These are phyloP conservation scores for Rhizoctonia solani DNA, from an alignment of 1,284 basidiomycete species.

Conservation along the genomic window DNA sequence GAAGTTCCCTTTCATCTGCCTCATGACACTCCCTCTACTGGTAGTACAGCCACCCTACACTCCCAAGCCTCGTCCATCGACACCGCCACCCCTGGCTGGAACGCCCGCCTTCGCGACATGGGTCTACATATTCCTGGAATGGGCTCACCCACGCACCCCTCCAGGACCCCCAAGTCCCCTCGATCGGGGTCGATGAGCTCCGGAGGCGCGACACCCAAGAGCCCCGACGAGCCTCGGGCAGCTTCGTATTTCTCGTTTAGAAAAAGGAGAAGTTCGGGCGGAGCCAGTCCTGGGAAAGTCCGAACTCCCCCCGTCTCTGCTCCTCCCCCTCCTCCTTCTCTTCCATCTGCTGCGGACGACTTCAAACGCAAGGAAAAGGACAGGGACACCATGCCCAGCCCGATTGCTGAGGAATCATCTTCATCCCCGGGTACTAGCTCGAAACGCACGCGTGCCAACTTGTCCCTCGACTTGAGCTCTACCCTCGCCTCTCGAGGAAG, in stretches of 20 bases:
- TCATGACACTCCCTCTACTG: neutral
- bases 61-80: neutral
- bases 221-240: constrained; percentile 18
- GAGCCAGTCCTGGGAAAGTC: constrained; percentile 1
- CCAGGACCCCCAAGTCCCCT: constrained; percentile 6
- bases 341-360: neutral
- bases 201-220: constrained; percentile 3
- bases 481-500: constrained; percentile 6
- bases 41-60: neutral
- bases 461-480: constrained; percentile 13
- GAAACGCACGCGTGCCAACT: constrained; percentile 1
- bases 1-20: constrained; percentile 19
- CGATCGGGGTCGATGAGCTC: constrained; percentile 7
- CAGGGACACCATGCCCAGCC: neutral
- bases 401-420: constrained; percentile 5
- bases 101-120: constrained; percentile 7
- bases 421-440: neutral
- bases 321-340: constrained; percentile 9
- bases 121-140: constrained; percentile 19
- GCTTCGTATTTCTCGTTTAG: constrained; percentile 27
- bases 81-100: constrained; percentile 5
- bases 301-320: neutral
- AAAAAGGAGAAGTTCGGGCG: neutral
- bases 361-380: neutral
- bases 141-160: neutral